Evolutionary conservation across 1,284 basidiomycete species (phyloP), one percentile per base, ranked within the genome.

Genomic region (Peniophora sp.): DNA sequence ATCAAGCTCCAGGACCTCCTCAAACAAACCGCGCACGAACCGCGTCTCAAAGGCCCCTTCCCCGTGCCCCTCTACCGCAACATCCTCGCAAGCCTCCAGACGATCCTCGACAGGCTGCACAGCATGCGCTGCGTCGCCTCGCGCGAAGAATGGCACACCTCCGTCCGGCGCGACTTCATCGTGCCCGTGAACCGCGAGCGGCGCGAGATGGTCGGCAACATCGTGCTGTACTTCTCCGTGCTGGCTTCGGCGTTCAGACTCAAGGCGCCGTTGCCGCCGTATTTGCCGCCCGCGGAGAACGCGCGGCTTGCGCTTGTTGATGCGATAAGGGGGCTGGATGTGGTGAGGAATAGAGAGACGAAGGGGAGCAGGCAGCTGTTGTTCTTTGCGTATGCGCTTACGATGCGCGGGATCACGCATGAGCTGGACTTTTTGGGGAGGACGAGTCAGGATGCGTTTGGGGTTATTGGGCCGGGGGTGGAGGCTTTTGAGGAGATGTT

Each of bases 91-190:
- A 87, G 86, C 58, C 73, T 95, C 58, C 96, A 98, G 65, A 85
- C 84, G 3, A 94, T 97, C 55, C 70, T 96, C 53, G 92, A 96
- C 62, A 83, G 78, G 62, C 70, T 99, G 52, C 96, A 98, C 64
- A 89, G 88, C 58, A 96, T 98, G 88, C 81, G 94, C 41, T 95
- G 92, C 62, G 94, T 97, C 10, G 97, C 92, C 2, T 91, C 91
- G 0, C 79, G 92, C 24, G 87, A 93, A 62, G 93, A 96, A 69
- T 97, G 94, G 93, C 89, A 54, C 58, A 81, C 37, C 8, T 41
- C n/a, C 49, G 87, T 97, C 22, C 78, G 89, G 39, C 69, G 77
- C 37, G 88, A 93, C 48, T 97, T 97, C 61, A 89, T 98, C 51
- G 67, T 92, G 1, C 95, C 93, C 0, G 92, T 94, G 45, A 94